Conservation (phyloP, 768 basidiomycete genomes). For the Boletus rex-veris region DNA sequence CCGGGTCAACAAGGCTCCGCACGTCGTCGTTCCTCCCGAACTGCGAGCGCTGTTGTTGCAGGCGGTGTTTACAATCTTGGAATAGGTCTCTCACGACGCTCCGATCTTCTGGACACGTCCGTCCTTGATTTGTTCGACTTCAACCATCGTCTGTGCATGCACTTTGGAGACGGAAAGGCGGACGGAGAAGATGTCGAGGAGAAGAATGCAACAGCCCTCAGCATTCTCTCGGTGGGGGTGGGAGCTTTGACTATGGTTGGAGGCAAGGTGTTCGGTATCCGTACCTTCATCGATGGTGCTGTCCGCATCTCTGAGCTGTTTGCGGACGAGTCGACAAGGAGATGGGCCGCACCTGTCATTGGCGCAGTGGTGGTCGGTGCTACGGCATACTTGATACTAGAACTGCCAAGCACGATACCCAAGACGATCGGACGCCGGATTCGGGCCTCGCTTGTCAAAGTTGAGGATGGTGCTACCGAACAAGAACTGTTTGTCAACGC, state of each 20-base stretch:
- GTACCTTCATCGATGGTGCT: conserved; percentile 73
- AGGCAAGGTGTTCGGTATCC: conserved; percentile 73
- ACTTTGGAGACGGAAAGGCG: conserved; percentile 54
- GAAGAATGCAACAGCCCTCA: conserved; percentile 57
- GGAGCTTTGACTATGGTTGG: conserved; percentile 90
- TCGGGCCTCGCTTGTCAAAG: conserved; percentile 52
- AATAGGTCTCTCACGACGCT: conserved; percentile 72
- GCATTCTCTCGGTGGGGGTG: conserved; percentile 71
- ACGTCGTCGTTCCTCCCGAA: conserved; percentile 35
- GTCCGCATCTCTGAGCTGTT: conserved; percentile 75
- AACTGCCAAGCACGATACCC: conserved; percentile 86
- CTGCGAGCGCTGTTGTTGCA: conserved; percentile 57
- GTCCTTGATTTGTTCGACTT: conserved; percentile 85
- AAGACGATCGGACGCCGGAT: conserved; percentile 86
- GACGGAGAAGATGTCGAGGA: conserved; percentile 33
- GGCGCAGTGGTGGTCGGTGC: conserved; percentile 74
- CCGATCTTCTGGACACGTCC: conserved; percentile 75
- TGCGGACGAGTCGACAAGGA: conserved; percentile 73
- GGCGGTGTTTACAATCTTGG: conserved; percentile 80
- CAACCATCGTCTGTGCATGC: conserved; percentile 70
- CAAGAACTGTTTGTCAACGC: conserved; percentile 61
- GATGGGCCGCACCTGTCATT: conserved; percentile 84
- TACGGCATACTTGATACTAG: conserved; percentile 76
- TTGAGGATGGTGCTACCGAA: conserved; percentile 44
- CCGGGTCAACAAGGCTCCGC: conserved; percentile 38